These are phyloP conservation scores for Exophiala lecanii-corni DNA, from an alignment of 2,329 filamentous ascomycete species.

Conservation along the genomic window DNA sequence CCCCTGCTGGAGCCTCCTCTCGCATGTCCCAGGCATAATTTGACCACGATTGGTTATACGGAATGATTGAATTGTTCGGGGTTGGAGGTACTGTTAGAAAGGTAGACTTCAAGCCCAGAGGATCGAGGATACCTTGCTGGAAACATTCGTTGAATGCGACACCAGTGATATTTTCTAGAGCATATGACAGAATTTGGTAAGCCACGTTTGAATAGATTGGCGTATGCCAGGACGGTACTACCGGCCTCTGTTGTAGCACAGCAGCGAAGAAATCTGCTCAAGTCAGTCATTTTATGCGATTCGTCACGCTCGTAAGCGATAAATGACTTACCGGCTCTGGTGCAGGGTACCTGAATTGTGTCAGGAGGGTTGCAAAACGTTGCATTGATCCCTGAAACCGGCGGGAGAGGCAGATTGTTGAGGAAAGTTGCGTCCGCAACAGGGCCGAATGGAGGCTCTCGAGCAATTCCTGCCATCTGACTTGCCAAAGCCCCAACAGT, in stretches of 20 bases:
- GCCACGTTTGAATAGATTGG: conserved; percentile 35
- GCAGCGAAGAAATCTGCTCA: conserved; percentile 4
- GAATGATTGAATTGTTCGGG: conserved; percentile 33
- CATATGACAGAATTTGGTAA: conserved; percentile 35
- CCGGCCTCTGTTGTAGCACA: background rate
- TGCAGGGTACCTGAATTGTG: background rate
- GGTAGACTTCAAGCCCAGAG: conserved; percentile 37
- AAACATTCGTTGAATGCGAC: conserved; percentile 32
- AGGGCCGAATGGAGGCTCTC: background rate
- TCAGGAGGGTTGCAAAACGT: background rate
- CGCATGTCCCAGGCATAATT: background rate
- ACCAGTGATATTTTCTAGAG: conserved; percentile 36
- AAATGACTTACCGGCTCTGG: background rate
- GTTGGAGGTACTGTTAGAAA: conserved; percentile 28
- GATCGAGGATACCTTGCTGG: conserved; percentile 26
- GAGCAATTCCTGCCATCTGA: conserved; percentile 32
- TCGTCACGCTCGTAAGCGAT: too few relatives aligned
- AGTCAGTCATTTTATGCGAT: too few relatives aligned
- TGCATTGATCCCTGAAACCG: background rate
- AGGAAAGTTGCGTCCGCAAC: background rate
- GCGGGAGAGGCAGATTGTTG: background rate
- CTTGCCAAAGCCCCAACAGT: conserved; percentile 44
- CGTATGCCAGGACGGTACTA: conserved; percentile 16
- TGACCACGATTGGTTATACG: conserved; percentile 27
- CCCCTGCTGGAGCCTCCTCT: conserved; percentile 24